Percentiles rank a stretch among this genome's conserved stretches.
These are phyloP conservation scores for Trichophyton rubrum DNA, from an alignment of 2,329 filamentous ascomycete species.

Conservation along the genomic window DNA sequence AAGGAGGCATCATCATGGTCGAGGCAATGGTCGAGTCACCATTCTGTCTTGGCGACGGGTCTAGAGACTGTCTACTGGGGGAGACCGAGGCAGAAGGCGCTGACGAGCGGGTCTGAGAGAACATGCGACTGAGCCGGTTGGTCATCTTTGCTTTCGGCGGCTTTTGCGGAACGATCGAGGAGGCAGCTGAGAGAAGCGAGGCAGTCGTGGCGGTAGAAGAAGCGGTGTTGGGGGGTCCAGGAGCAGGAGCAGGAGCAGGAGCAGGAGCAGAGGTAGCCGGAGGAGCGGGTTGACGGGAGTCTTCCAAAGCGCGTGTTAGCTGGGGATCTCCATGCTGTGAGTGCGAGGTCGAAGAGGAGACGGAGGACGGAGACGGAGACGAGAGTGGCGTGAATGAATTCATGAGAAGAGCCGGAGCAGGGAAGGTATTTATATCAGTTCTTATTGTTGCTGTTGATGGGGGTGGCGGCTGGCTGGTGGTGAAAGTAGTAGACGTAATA, in stretches of 20 bases:
- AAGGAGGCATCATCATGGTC: not conserved
- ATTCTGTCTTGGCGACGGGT: not conserved
- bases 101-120: slow-evolving; percentile 26
- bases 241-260: slow-evolving; percentile 3
- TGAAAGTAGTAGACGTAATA: not conserved
- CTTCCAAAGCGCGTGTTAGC: slow-evolving; percentile 34
- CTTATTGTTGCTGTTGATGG: slow-evolving; percentile 12
- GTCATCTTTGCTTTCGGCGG: slow-evolving; percentile 32
- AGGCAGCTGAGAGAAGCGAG: not conserved
- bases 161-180: slow-evolving; percentile 21
- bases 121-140: slow-evolving; percentile 36
- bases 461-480: slow-evolving; percentile 1
- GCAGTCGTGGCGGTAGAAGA: not conserved
- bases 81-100: slow-evolving; percentile 16
- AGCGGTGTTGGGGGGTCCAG: slow-evolving; percentile 7
- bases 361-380: slow-evolving; percentile 24
- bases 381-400: slow-evolving; percentile 31
- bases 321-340: slow-evolving; percentile 13
- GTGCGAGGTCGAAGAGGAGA: slow-evolving; percentile 23
- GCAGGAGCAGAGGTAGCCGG: slow-evolving; percentile 3
- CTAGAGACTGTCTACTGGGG: slow-evolving; percentile 17
- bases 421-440: too few relatives aligned
- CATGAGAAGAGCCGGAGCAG: slow-evolving; percentile 17
- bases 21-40: not conserved
- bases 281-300: slow-evolving; percentile 26